Conservation (phyloP, 495 filamentous ascomycete genomes). For the Daldinia concentrica region DNA sequence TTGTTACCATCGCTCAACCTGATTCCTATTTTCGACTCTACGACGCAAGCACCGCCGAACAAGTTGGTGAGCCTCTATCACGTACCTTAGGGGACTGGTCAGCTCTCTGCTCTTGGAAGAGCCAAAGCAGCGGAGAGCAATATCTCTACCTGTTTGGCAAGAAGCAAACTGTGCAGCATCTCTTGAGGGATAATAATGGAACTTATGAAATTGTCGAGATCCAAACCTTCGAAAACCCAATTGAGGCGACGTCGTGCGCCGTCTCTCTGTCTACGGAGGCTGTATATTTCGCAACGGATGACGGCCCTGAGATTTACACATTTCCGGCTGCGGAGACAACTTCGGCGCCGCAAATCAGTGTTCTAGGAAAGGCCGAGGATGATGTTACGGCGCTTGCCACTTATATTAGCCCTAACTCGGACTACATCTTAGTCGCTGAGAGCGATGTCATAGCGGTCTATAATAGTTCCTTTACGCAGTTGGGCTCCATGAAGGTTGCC, state of each 20-base stretch:
- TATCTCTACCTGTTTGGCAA: constrained; percentile 50
- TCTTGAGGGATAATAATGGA: constrained; percentile 25
- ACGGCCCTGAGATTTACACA: constrained; percentile 35
- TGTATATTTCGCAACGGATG: constrained; percentile 44
- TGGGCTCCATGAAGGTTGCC: constrained; percentile 39
- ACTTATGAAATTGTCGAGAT: constrained; percentile 41
- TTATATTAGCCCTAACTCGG: constrained; percentile 37
- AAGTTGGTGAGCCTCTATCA: constrained; percentile 35
- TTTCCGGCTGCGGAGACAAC: constrained; percentile 41
- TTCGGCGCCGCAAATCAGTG: constrained; percentile 33
- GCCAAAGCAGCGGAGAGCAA: constrained; percentile 41
- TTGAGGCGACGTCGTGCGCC: constrained; percentile 44
- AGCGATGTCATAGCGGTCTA: constrained; percentile 41
- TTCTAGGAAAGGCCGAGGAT: constrained; percentile 37
- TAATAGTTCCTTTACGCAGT: constrained; percentile 25
- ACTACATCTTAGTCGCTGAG: constrained; percentile 46
- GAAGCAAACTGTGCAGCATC: constrained; percentile 32
- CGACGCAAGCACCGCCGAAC: constrained; percentile 23
- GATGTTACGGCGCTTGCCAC: constrained; percentile 42
- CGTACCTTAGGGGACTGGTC: constrained; percentile 48
- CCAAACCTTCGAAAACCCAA: constrained; percentile 41
- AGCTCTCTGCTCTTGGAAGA: constrained; percentile 47
- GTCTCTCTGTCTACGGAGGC: constrained; percentile 38
- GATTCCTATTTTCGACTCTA: constrained; percentile 49
- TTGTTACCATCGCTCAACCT: constrained; percentile 46